These are phyloP conservation scores for Irpex sp. DNA, from an alignment of 1,284 basidiomycete species.

Conservation along the genomic window DNA sequence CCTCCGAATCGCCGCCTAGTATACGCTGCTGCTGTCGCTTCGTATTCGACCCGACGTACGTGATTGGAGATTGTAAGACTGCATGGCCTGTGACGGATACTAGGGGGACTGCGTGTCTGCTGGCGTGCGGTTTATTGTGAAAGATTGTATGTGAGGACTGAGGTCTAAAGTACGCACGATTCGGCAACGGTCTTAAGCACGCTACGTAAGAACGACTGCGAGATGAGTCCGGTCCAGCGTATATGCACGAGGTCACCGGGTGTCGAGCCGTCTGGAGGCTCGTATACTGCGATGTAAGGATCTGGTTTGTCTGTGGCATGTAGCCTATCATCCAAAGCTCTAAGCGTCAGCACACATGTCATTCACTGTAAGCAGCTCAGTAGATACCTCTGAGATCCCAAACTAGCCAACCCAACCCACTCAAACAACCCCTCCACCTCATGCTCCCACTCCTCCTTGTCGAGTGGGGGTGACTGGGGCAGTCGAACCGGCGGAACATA, in stretches of 20 bases:
- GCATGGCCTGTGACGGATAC: constrained; percentile 18
- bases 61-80: constrained; percentile 21
- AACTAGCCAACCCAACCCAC: constrained; percentile 63
- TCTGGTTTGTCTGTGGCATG: constrained; percentile 38
- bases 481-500: constrained; percentile 32
- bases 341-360: too few species aligned
- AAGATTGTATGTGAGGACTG: background rate
- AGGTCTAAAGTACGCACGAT: constrained; percentile 29
- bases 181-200: constrained; percentile 38
- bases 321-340: constrained; percentile 29
- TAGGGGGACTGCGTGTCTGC: constrained; percentile 8
- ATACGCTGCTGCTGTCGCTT: constrained; percentile 17
- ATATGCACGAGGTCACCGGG: constrained; percentile 47
- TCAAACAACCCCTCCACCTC: constrained; percentile 50
- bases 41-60: constrained; percentile 11
- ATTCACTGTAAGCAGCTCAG: background rate
- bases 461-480: constrained; percentile 19
- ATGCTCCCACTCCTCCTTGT: constrained; percentile 48
- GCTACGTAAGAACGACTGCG: constrained; percentile 42
- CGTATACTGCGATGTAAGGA: constrained; percentile 44
- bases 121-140: too few species aligned
- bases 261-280: constrained; percentile 38
- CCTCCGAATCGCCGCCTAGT: constrained; percentile 21
- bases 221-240: constrained; percentile 56
- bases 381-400: constrained; percentile 39